Base-by-base conservation (phyloP, 2,329 filamentous ascomycete species). In the Sarocladium kiliense region DNA sequence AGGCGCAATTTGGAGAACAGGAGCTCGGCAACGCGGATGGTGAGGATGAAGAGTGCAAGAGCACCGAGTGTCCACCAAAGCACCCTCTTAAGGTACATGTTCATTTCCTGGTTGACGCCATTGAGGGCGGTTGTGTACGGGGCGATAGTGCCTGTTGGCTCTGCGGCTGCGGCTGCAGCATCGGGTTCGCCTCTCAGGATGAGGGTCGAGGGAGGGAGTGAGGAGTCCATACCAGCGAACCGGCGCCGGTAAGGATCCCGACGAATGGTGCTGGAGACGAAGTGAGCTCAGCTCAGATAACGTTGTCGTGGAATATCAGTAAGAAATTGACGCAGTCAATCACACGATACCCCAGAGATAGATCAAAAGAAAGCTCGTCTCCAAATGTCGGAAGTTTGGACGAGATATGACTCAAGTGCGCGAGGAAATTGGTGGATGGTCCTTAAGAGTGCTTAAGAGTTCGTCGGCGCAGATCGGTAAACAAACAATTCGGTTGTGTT, bases 61-160 rank as follows among this genome's bases (percentile, higher is more conserved):
- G 77, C 75, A 18, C 84, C 84, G 56, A 87, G 64, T 51, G 73
- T 83, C 77, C 78, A 84, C 82, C 82, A 86, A 12, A 86, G 64
- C 37, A 74, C 68, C 59, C 85, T 74, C 62, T 74, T 79, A 64
- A 85, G 82, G 12, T 81, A 61, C 60, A 81, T 66, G 65, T 87
- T 85, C 60, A 77, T 71, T 1, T 70, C 61, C 64, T 85, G 82
- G 62, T 84, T 79, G 59, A 87, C 83, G 55, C 84, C 84, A 62
- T 78, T 79, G 58, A 87, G 75, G 47, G 73, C 74, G 30, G 76
- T 77, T 61, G 77, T 74, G 65, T 77, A 87, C 18, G 79, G 77
- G 14, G 77, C 74, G 57, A 85, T 79, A 19, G 79, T 81, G 19
- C 75, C 71, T 41, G 69, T 73, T 21, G 75, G 65, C 49, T 68